These are phyloP conservation scores for Epichloe bromicola DNA, from an alignment of 2,329 filamentous ascomycete genomes.

Conservation along the genomic window DNA sequence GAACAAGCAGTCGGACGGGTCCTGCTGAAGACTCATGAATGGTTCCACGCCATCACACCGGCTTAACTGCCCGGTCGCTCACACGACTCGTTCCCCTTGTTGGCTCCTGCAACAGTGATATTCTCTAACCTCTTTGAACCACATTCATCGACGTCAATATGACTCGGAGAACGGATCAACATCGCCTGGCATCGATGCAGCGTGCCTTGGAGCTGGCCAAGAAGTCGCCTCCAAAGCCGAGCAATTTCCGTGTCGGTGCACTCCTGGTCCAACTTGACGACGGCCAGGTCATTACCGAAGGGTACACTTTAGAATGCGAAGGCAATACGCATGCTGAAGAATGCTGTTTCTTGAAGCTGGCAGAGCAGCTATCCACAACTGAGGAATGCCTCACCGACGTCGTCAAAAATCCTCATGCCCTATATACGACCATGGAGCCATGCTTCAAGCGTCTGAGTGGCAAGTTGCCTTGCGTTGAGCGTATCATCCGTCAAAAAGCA, in stretches of 20 bases:
- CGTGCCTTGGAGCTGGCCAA: slow-evolving; percentile 64
- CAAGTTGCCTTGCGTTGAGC: slow-evolving; percentile 64
- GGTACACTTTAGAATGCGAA: slow-evolving; percentile 79
- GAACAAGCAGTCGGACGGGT: not conserved
- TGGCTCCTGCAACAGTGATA: not conserved
- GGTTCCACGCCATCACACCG: not conserved
- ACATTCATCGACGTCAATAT: slow-evolving; percentile 7
- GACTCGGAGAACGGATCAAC: slow-evolving; percentile 16
- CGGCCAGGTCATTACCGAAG: slow-evolving; percentile 53
- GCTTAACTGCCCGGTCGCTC: not conserved
- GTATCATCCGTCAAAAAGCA: slow-evolving; percentile 51
- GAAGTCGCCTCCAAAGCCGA: slow-evolving; percentile 71
- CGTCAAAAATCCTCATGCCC: slow-evolving; percentile 23
- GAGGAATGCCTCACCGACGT: slow-evolving; percentile 41
- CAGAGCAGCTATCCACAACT: slow-evolving; percentile 30
- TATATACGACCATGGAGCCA: slow-evolving; percentile 92
- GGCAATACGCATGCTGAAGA: slow-evolving; percentile 97
- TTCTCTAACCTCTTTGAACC: not conserved
- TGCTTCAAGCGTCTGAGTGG: slow-evolving; percentile 63
- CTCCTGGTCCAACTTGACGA: slow-evolving; percentile 50
- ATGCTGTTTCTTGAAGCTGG: slow-evolving; percentile 70
- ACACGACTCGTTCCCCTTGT: not conserved
- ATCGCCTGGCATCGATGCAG: slow-evolving; percentile 45
- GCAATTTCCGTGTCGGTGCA: slow-evolving; percentile 92
- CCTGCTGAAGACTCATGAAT: not conserved